Base-by-base conservation (phyloP, 2,329 filamentous ascomycete genomes). In the Dactylellina parvicollis region DNA sequence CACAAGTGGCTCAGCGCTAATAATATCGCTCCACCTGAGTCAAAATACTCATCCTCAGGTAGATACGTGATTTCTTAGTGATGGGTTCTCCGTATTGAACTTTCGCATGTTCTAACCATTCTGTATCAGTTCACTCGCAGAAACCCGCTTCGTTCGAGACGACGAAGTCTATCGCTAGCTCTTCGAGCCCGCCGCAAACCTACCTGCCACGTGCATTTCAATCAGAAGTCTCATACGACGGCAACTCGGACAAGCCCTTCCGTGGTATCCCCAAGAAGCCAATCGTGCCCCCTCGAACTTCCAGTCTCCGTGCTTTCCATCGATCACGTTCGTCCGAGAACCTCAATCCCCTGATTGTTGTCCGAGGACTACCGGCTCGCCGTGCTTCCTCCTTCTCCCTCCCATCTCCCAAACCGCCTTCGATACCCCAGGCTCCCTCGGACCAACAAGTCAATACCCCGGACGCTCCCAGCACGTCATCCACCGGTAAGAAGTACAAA, bases 241-340 rank as follows among this genome's bases (percentile, higher is more conserved):
- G 69, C 4, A 49, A 34, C 24, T 61, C 60, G 20, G 69, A 73
- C 20, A 50, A 32, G 1, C 60, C 46, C 12, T 36, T 73, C 14
- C 69, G 69, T n/a, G 47, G 54, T 8, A 40, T 73, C 16, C n/a
- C 66, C 28, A 73, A 73, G 38, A 65, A 47, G 28, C 69, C 69
- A 16, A 40, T 42, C 16, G 50, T 73, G 14, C 69, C 69, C 9
- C 52, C 38, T 10, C 44, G 69, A 16, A 61, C n/a, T 3, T 73
- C 69, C 7, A 73, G 69, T n/a, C 55, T 66, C 10, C 54, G 34
- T 36, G 60, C 54, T n/a, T 22, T 66, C n/a, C 42, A 38, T 24
- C 52, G 69, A 32, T 73, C 69, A 4, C 60, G 26, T 5, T 73
- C 69, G 14, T 60, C 69, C 1, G 59, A 65, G 8, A 73, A 66